Base-by-base conservation (phyloP, 2,329 filamentous ascomycete genomes). In the Dothideomycetes sp. region DNA sequence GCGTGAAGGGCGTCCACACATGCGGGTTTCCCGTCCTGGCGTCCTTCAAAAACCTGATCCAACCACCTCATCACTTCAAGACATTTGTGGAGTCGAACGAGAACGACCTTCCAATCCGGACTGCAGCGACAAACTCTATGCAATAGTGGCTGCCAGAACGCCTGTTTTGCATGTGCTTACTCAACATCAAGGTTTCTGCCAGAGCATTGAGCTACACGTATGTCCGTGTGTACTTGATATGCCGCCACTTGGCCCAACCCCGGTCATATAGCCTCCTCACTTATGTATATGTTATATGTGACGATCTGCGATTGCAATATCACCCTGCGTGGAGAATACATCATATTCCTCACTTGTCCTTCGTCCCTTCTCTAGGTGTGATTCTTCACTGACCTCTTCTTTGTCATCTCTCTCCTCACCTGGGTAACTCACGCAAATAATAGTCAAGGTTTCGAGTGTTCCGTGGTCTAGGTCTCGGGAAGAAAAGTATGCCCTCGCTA, bases 1-100 rank as follows among this genome's bases (percentile, higher is more conserved):
- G n/a, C n/a, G n/a, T n/a, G n/a, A n/a, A n/a, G n/a, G n/a, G n/a
- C n/a, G n/a, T n/a, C n/a, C n/a, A n/a, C n/a, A n/a, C n/a, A n/a
- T n/a, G n/a, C n/a, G n/a, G n/a, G n/a, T n/a, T n/a, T n/a, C n/a
- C n/a, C n/a, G n/a, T n/a, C n/a, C n/a, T n/a, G n/a, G n/a, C n/a
- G n/a, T n/a, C n/a, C n/a, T n/a, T n/a, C n/a, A n/a, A n/a, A n/a
- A n/a, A n/a, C 28, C 25, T 8, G 31, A 31, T 13, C 37, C 37
- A 40, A 40, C 37, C 37, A 40, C 37, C 37, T 40, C 29, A n/a
- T n/a, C n/a, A n/a, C 24, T 39, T 39, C 24, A 20, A 39, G 35
- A 31, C 37, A 40, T 16, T 16, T 24, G 37, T 32, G 29, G 28
- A 40, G 37, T 27, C 15, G 37, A 19, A 33, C n/a, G 13, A 33